Percentiles rank a stretch among this genome's conserved stretches.
Conservation (phyloP, 129 eudicot species). For the Tagetes patula region DNA sequence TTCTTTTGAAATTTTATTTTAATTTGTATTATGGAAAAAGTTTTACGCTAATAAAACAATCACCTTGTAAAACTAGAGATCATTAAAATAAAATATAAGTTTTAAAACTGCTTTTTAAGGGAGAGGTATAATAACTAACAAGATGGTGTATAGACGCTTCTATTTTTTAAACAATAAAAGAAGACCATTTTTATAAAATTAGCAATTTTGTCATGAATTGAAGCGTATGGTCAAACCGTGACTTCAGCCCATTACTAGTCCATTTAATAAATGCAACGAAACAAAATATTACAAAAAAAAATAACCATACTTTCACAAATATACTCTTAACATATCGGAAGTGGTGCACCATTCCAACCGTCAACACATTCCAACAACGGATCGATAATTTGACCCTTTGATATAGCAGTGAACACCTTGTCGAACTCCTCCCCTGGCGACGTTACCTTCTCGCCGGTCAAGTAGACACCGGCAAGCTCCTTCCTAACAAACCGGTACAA, state of each 20-base stretch:
- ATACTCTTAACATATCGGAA: conserved; percentile 35
- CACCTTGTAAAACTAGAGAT: too few species aligned
- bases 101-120: too few species aligned
- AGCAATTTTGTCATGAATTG: too few species aligned
- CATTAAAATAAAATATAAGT: too few species aligned
- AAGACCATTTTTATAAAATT: too few species aligned
- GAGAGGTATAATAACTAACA: too few species aligned
- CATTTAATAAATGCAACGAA: conserved; percentile 18
- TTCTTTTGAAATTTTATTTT: too few species aligned
- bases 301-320: not conserved
- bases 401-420: conserved; percentile 38
- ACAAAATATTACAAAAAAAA: not conserved
- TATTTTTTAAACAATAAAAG: too few species aligned
- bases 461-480: conserved; percentile 32
- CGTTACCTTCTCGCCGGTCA: conserved; percentile 41
- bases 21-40: too few species aligned
- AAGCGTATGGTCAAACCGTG: too few species aligned
- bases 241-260: not conserved
- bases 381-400: conserved; percentile 35
- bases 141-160: too few species aligned
- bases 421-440: conserved; percentile 48
- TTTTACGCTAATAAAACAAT: too few species aligned
- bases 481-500: not conserved
- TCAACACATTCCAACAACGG: conserved; percentile 45
- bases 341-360: conserved; percentile 44